phyloP scores from a whole-genome alignment of 257 asterid species.

The Solanum tacnaense region DNA sequence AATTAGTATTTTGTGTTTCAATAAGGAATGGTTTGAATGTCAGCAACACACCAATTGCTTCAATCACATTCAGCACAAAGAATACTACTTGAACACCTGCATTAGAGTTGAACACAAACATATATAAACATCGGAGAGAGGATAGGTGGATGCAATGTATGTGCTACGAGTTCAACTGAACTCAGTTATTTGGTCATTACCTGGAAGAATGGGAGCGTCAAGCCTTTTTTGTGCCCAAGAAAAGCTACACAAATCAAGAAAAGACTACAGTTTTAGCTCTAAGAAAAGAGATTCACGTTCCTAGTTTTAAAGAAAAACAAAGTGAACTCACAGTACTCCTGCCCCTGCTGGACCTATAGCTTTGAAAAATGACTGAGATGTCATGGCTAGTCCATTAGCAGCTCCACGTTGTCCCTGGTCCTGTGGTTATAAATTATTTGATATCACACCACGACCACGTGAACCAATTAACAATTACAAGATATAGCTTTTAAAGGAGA shows the following conservation, averaged over 20 bases:
- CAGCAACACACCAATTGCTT: constrained; percentile 17
- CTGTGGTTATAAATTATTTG: constrained; percentile 22
- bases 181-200: constrained; percentile 15
- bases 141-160: not conserved
- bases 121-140: not conserved
- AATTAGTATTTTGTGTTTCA: not conserved
- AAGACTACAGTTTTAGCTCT: not conserved
- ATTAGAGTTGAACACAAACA: not conserved
- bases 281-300: not conserved
- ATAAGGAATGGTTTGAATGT: constrained; percentile 26
- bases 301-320: not conserved
- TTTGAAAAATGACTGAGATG: constrained; percentile 72
- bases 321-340: constrained; percentile 63
- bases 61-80: constrained; percentile 24
- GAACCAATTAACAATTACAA: not conserved
- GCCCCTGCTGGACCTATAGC: constrained; percentile 78
- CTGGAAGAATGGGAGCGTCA: constrained; percentile 50
- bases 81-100: constrained; percentile 22
- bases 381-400: constrained; percentile 84
- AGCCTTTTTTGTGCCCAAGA: constrained; percentile 64
- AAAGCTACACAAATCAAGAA: constrained; percentile 30
- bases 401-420: constrained; percentile 70
- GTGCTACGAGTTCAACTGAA: not conserved
- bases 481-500: not conserved
- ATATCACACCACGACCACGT: not conserved